Evolutionary conservation across 805 yeast genomes (phyloP), one percentile per base, ranked within the genome.

Genomic region (Candida boleticola): DNA sequence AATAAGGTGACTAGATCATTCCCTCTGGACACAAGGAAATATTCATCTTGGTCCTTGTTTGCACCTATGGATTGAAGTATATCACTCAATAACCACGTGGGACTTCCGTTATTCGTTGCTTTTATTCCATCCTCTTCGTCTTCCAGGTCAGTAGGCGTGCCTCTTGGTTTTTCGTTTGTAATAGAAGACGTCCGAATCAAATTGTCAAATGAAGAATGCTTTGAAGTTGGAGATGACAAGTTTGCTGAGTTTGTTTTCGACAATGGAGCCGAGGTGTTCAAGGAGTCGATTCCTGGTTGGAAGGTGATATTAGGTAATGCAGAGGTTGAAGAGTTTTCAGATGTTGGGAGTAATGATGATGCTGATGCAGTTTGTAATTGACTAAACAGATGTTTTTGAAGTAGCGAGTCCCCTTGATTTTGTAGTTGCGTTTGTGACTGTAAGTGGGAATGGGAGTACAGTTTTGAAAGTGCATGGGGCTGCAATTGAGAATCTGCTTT

Each of bases 61-160:
- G 66, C 53, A 4, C 80, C 81, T 26, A 85, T 53, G 11, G 76
- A 64, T 38, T 81, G 82, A 23, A 85, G 62, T 6, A 83, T 63
- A 44, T 82, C 89, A 18, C 83, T 79, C 18, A 85, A 63, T 2
- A 73, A 62, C 84, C 85, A 83, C 0, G 89, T 75, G 5, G 71
- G 60, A 20, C 60, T 38, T 29, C 41, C 25, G 14, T 14, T 19
- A 17, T 19, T 23, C 27, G 27, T 11, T 23, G 27, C 27, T 7
- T 7, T 23, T 23, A 11, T 31, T 17, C 18, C 35, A 20, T 31
- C 16, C 5, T 18, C 35, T 31, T 31, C 35, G 22, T 31, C 16
- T 17, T 31, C 35, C 11, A 9, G n/a, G 5, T 16, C 35, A 4
- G 18, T 7, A 13, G 21, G 11, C 6, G 22, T n/a, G 5, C 11